These are phyloP conservation scores for Pulveroboletus ravenelii DNA, from an alignment of 768 basidiomycete genomes.

Conservation along the genomic window DNA sequence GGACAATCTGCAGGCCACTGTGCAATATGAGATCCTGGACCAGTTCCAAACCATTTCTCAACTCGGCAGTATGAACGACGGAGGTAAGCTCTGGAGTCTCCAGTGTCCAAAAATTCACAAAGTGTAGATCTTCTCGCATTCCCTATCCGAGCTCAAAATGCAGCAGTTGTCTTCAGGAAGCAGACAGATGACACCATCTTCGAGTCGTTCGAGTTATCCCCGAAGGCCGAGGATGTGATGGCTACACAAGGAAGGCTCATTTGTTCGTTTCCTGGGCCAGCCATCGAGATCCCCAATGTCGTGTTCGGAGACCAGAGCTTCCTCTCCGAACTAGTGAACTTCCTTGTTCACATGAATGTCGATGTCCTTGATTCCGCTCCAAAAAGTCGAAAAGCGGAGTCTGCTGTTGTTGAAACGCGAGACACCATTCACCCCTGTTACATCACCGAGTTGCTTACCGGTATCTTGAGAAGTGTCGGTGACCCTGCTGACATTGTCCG, in stretches of 20 bases:
- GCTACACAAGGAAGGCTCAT: conserved; percentile 39
- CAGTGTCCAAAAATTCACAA: neutral
- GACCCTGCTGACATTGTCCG: conserved; percentile 17
- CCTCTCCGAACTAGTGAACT: conserved; percentile 32
- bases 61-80: conserved; percentile 14
- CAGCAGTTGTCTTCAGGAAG: conserved; percentile 39
- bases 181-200: conserved; percentile 28
- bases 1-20: conserved; percentile 12
- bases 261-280: conserved; percentile 44
- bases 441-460: conserved; percentile 45
- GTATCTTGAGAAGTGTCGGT: conserved; percentile 40
- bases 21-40: conserved; percentile 1
- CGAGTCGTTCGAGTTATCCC: conserved; percentile 46
- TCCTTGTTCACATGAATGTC: conserved; percentile 24
- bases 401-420: conserved; percentile 33
- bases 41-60: conserved; percentile 11
- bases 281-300: conserved; percentile 33
- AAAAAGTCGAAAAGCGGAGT: conserved; percentile 36
- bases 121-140: conserved; percentile 34
- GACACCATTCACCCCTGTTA: conserved; percentile 43
- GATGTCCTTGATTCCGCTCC: conserved; percentile 12
- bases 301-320: conserved; percentile 30
- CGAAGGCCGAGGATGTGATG: conserved; percentile 34
- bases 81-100: conserved; percentile 11
- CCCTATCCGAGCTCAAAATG: conserved; percentile 45